Evolutionary conservation across 257 asterid genomes (phyloP), one percentile per base, ranked within the genome.

Genomic region (Schizonepeta tenuifolia): DNA sequence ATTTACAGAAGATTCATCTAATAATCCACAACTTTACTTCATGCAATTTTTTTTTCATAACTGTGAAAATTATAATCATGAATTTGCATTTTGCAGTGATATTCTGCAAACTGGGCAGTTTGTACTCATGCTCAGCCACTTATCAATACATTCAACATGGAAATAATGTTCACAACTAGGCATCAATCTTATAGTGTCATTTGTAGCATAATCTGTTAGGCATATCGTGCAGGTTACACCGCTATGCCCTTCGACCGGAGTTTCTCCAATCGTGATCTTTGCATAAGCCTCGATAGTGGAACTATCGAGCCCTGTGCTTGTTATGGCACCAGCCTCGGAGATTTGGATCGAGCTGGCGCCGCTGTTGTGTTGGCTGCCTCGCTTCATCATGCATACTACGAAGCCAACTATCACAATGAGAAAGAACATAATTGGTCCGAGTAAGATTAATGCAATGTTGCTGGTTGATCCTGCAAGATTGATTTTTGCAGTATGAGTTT

Each of bases 91-190:
- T 28, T 20, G 14, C 7, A 58, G 74, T 38, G 65, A 55, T 46
- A 58, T 74, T 61, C 90, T 57, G 69, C 91, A 86, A 20, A 79
- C 22, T 4, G 89, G 87, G 22, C 89, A 70, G 7, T 36, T 67
- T 7, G 54, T 76, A 79, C 89, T 85, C 21, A 74, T 71, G 60
- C 59, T 49, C 69, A 46, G 31, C 60, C 84, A 72, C 87, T 64
- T 80, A 9, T 65, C 80, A 43, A 69, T 53, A 51, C 91, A 84
- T 46, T 49, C 60, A 0, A 35, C 75, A 59, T 83, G 90, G 75
- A 76, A 85, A 60, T 73, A 80, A 56, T 80, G 87, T 18, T 65
- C 78, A 28, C 90, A 85, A 35, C 62, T 75, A 14, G 82, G 84
- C 71, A 83, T 76, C 53, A 75, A 41, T 57, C 82, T 79, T 6